Evolutionary conservation across 2,329 filamentous ascomycete species (phyloP).

Genomic region (Claviceps lovelessii): DNA sequence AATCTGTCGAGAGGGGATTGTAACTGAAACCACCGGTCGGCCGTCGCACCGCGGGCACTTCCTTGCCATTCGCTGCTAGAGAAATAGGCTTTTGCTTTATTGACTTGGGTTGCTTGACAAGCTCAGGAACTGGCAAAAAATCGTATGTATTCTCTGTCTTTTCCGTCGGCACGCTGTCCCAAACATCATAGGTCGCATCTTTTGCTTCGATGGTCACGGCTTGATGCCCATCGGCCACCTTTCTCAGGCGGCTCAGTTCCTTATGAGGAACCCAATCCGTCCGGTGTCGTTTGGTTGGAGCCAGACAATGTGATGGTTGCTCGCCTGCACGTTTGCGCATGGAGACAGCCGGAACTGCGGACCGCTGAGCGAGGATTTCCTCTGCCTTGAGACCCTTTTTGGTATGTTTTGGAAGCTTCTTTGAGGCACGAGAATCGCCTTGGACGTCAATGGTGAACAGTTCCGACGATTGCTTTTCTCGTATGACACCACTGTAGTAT

Average conservation of each 20-base stretch:
- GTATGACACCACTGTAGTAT: slow-evolving; percentile 57
- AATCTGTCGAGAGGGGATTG: slow-evolving; percentile 79
- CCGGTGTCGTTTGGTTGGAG: slow-evolving; percentile 61
- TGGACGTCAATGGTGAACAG: slow-evolving; percentile 73
- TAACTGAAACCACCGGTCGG: slow-evolving; percentile 80
- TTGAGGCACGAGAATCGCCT: slow-evolving; percentile 52
- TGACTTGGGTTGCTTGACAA: slow-evolving; percentile 59
- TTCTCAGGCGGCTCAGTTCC: slow-evolving; percentile 64
- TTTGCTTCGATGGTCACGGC: slow-evolving; percentile 38
- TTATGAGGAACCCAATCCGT: slow-evolving; percentile 71
- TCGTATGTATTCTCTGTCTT: slow-evolving; percentile 25
- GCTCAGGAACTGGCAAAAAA: slow-evolving; percentile 52
- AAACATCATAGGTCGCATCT: slow-evolving; percentile 66
- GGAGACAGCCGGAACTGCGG: slow-evolving; percentile 64
- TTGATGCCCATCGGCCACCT: slow-evolving; percentile 61
- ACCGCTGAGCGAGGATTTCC: slow-evolving; percentile 78
- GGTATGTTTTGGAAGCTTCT: slow-evolving; percentile 48
- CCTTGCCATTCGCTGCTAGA: slow-evolving; percentile 67
- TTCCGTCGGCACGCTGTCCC: slow-evolving; percentile 37
- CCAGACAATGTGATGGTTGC: slow-evolving; percentile 57
- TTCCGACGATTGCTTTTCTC: slow-evolving; percentile 67
- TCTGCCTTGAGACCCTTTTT: slow-evolving; percentile 77
- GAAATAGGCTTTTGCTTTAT: slow-evolving; percentile 66
- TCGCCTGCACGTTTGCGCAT: slow-evolving; percentile 60
- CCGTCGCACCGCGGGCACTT: slow-evolving; percentile 61